Evolutionary conservation across 1,284 basidiomycete genomes (phyloP).

Genomic region (Fomitopsis pinicola): DNA sequence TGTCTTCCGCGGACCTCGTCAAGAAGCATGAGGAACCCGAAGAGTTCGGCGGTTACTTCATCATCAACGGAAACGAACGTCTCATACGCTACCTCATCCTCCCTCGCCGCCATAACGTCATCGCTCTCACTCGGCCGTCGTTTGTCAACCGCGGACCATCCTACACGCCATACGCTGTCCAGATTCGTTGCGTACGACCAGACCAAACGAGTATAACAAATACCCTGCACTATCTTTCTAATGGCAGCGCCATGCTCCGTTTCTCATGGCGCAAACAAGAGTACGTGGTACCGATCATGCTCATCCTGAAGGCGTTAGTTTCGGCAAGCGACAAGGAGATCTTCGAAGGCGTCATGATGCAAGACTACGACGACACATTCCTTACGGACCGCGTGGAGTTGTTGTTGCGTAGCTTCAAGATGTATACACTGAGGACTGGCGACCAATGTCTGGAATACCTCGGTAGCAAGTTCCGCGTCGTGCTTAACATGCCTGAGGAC

Average conservation of each 20-base stretch:
- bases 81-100: slow-evolving; percentile 96
- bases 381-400: slow-evolving; percentile 97
- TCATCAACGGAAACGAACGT: slow-evolving; percentile 99
- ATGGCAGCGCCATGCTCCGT: slow-evolving; percentile 92
- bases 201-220: slow-evolving; percentile 95
- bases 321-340: slow-evolving; percentile 96
- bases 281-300: slow-evolving; percentile 98
- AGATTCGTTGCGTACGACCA: slow-evolving; percentile 90
- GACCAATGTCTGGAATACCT: slow-evolving; percentile 93
- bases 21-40: slow-evolving; percentile 93
- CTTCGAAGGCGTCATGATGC: slow-evolving; percentile 96
- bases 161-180: slow-evolving; percentile 92
- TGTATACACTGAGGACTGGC: slow-evolving; percentile 86
- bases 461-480: slow-evolving; percentile 97
- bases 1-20: slow-evolving; percentile 88
- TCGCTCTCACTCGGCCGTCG: slow-evolving; percentile 80
- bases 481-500: slow-evolving; percentile 90
- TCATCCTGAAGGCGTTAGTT: slow-evolving; percentile 94
- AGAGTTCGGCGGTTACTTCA: slow-evolving; percentile 98
- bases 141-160: slow-evolving; percentile 92
- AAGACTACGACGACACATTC: slow-evolving; percentile 97
- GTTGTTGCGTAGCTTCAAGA: slow-evolving; percentile 96
- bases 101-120: slow-evolving; percentile 86
- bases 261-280: slow-evolving; percentile 99
- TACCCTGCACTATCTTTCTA: slow-evolving; percentile 94